A percentile compares a stretch with the other conserved stretches of the same genome.
These are phyloP conservation scores for Trichoderma citrinoviride DNA, from an alignment of 2,329 filamentous ascomycete species.

Conservation along the genomic window DNA sequence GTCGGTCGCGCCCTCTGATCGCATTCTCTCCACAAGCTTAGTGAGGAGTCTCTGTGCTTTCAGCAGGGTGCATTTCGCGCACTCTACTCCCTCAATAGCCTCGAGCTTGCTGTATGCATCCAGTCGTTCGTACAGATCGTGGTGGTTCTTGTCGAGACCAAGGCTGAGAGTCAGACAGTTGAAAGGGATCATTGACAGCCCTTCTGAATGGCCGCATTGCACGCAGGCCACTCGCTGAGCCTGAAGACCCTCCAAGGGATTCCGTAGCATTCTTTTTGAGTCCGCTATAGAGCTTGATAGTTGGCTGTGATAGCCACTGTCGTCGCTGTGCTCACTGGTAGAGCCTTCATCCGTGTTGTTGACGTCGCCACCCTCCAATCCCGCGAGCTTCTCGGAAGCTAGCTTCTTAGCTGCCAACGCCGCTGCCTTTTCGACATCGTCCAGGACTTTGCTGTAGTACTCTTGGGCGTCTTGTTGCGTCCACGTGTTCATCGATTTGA, in stretches of 20 bases:
- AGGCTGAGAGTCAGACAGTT: constrained; percentile 88
- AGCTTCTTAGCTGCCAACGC: constrained; percentile 43
- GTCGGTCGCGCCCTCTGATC: constrained; percentile 38
- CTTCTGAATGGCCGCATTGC: constrained; percentile 80
- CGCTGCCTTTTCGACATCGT: constrained; percentile 78
- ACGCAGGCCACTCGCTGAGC: constrained; percentile 89
- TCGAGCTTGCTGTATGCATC: constrained; percentile 84
- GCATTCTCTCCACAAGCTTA: constrained; percentile 44
- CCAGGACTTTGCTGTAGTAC: constrained; percentile 87
- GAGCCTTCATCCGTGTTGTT: constrained; percentile 41
- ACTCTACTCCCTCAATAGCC: constrained; percentile 84
- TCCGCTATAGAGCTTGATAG: constrained; percentile 39
- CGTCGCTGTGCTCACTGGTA: constrained; percentile 52
- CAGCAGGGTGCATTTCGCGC: constrained; percentile 82
- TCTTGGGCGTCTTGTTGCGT: constrained; percentile 98
- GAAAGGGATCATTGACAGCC: constrained; percentile 86
- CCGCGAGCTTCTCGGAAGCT: not conserved
- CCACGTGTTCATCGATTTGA: constrained; percentile 93
- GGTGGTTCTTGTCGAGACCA: constrained; percentile 57
- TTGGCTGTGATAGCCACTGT: constrained; percentile 56
- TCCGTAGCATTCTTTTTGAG: constrained; percentile 49
- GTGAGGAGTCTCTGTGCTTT: constrained; percentile 50
- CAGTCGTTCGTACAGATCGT: constrained; percentile 74
- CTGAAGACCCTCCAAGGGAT: constrained; percentile 82
- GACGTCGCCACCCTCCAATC: constrained; percentile 6